Evolutionary conservation across 495 filamentous ascomycete genomes (phyloP).

Genomic region (Penicillium soppii): DNA sequence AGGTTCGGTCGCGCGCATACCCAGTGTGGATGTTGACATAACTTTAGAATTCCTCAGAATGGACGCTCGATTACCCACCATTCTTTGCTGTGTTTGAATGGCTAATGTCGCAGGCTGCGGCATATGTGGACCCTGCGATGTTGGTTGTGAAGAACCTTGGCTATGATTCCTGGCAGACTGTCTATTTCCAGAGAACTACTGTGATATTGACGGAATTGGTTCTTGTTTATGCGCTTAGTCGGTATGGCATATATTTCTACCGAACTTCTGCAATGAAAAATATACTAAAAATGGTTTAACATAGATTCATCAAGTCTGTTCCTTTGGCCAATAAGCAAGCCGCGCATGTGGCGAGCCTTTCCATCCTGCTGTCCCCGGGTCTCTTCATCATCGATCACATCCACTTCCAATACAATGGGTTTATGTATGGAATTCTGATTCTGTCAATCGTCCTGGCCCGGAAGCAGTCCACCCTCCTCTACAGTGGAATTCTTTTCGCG

Average conservation of each 20-base stretch:
- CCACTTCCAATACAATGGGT: conserved; percentile 99
- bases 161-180: conserved; percentile 86
- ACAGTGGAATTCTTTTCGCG: conserved; percentile 80
- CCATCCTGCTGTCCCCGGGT: conserved; percentile 87
- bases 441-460: conserved; percentile 81
- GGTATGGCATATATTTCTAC: conserved; percentile 45
- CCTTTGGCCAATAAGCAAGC: conserved; percentile 64
- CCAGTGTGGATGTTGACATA: conserved; percentile 2
- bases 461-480: conserved; percentile 70
- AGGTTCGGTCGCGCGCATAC: conserved; percentile 11
- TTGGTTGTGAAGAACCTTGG: conserved; percentile 74
- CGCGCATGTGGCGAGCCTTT: conserved; percentile 84
- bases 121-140: conserved; percentile 76
- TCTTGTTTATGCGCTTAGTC: conserved; percentile 78
- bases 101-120: conserved; percentile 79
- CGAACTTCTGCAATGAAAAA: background rate
- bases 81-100: conserved; percentile 98
- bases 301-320: conserved; percentile 69
- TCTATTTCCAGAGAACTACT: conserved; percentile 87
- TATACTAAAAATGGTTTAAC: conserved; percentile 1
- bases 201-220: conserved; percentile 87
- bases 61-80: conserved; percentile 97
- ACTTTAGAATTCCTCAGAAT: conserved; percentile 83
- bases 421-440: conserved; percentile 86
- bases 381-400: conserved; percentile 98